Conservation (phyloP, 2,329 filamentous ascomycete genomes). For the Colletotrichum sojae region DNA sequence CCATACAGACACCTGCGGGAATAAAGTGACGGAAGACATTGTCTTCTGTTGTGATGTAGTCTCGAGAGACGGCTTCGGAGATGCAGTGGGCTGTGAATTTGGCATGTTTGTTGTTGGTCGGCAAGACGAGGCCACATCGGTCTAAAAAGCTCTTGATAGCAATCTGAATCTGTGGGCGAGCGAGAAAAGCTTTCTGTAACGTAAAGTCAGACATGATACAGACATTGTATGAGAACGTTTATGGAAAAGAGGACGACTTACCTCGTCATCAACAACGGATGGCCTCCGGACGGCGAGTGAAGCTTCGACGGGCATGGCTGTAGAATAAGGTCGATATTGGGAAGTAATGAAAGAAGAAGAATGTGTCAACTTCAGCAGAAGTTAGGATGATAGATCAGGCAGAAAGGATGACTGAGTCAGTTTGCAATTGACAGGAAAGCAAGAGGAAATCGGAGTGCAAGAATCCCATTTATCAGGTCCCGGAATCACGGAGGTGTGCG, state of each 20-base stretch:
- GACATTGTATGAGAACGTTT: no score
- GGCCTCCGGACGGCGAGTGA: background rate
- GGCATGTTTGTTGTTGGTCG: background rate
- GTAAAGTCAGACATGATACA: background rate
- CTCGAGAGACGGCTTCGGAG: background rate
- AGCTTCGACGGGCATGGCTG: background rate
- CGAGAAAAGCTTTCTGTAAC: background rate
- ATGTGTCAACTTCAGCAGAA: background rate
- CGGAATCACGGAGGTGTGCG: background rate
- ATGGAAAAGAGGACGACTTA: background rate
- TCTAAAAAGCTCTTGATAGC: slow-evolving; percentile 6
- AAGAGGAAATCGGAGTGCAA: background rate
- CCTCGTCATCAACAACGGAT: background rate
- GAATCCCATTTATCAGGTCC: background rate
- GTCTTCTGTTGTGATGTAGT: background rate
- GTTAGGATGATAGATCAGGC: background rate
- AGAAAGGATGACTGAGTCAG: background rate
- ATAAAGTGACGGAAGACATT: background rate
- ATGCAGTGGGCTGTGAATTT: slow-evolving; percentile 2
- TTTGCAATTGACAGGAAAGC: background rate
- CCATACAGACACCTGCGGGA: slow-evolving; percentile 1
- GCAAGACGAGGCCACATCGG: background rate
- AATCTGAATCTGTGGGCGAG: slow-evolving; percentile 2
- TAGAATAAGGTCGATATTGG: background rate
- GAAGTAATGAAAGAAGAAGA: background rate